These are phyloP conservation scores for Boletus smithii DNA, from an alignment of 1,284 basidiomycete genomes.

Conservation along the genomic window DNA sequence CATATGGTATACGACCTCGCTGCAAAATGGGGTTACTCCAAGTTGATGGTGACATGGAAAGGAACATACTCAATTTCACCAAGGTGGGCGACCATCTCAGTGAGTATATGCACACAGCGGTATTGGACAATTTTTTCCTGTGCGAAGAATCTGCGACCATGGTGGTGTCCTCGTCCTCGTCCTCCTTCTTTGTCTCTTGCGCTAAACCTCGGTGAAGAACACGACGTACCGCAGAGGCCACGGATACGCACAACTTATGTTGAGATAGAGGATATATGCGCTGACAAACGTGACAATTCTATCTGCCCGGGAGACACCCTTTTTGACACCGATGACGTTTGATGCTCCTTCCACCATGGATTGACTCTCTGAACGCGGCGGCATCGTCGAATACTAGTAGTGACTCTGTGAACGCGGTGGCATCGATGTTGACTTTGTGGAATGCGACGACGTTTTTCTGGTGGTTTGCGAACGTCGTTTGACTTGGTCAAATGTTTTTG, in stretches of 20 bases:
- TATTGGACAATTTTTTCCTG: conserved; percentile 90
- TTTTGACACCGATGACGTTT: conserved; percentile 57
- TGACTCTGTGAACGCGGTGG: conserved; percentile 55
- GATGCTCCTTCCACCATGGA: conserved; percentile 48
- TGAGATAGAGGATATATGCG: conserved; percentile 76
- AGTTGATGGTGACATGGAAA: neutral
- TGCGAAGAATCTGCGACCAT: too few relatives aligned
- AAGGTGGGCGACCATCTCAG: conserved; percentile 76
- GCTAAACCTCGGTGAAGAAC: conserved; percentile 26
- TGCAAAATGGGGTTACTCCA: conserved; percentile 30
- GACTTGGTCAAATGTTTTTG: conserved; percentile 74
- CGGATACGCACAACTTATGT: conserved; percentile 63
- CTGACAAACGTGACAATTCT: conserved; percentile 42
- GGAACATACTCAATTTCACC: conserved; percentile 77
- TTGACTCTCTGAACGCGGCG: too few relatives aligned
- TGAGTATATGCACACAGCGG: conserved; percentile 78
- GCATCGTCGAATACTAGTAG: too few relatives aligned
- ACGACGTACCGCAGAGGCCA: neutral
- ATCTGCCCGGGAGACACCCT: too few relatives aligned
- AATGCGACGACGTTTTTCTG: conserved; percentile 89
- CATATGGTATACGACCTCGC: conserved; percentile 76
- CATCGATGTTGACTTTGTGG: conserved; percentile 76
- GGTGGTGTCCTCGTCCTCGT: too few relatives aligned
- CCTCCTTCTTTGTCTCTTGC: conserved; percentile 35
- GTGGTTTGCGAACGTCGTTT: conserved; percentile 81